Base-by-base conservation (phyloP, 2,329 filamentous ascomycete species). In the Diaporthe destruens region DNA sequence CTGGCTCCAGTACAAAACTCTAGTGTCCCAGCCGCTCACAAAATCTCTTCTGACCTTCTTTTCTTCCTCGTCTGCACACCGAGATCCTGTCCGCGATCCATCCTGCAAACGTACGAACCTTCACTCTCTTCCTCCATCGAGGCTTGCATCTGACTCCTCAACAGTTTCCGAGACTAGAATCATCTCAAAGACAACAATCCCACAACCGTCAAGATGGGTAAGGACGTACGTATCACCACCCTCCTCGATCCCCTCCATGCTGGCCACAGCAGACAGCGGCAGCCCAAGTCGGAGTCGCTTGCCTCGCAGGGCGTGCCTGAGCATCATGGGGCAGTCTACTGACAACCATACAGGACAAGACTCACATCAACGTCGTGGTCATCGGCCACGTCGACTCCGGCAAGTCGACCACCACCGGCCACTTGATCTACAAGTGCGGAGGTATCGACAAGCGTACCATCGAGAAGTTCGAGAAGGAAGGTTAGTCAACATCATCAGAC, bases 391-490 rank as follows among this genome's bases (percentile, higher is more conserved):
- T 98, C 94, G 95, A 98, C 89, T 97, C 95, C 87, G 96, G 95
- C 89, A 98, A 98, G 93, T 98, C 95, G 81, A 98, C 95, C 86
- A 98, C 95, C 87, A 93, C 87, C 81, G 91, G 92, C 87, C 92
- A 96, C 90, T 92, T 99, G 92, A 98, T 99, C 94, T 98, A 98
- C 95, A 96, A 99, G 93, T 98, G 96, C 91, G 96, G 96, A 93
- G 96, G 96, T 94, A 99, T 98, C 85, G 96, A 99, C 94, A 95
- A 96, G 92, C 96, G 96, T 95, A 98, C 96, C 87, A 99, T 99
- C 86, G 96, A 99, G 93, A 99, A 99, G 94, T 99, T 99, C 92
- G 96, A 99, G 95, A 99, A 99, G 72, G 72, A 74, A 57, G 94
- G 95, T 97, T 87, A 85, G 91, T 85, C 74, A 70, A 54, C 36